Evolutionary conservation across 345 rosid genomes (phyloP).

Genomic region (Populus ilicifolia): DNA sequence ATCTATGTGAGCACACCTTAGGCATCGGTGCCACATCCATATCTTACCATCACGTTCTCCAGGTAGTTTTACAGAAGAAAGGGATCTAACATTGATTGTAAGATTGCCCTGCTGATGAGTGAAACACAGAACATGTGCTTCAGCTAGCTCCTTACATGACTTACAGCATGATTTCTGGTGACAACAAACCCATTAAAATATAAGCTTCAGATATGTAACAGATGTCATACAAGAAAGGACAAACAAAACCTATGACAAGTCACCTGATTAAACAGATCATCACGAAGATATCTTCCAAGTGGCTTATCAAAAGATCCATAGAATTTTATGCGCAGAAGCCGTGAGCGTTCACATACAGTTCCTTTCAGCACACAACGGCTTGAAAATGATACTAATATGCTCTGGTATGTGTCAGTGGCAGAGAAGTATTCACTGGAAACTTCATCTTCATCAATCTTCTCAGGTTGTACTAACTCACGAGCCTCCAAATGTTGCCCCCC

Average conservation of each 20-base stretch:
- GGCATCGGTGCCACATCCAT: conserved; percentile 99
- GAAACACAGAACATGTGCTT: conserved; percentile 83
- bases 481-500: conserved; percentile 33
- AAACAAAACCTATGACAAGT: conserved; percentile 2
- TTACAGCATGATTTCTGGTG: conserved; percentile 58
- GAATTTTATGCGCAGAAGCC: conserved; percentile 84
- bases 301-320: conserved; percentile 96
- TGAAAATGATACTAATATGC: conserved; percentile 86
- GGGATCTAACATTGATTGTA: conserved; percentile 75
- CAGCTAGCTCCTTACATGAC: conserved; percentile 74
- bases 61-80: conserved; percentile 60
- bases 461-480: conserved; percentile 38
- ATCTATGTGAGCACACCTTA: conserved; percentile 71
- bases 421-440: conserved; percentile 68
- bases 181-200: conserved; percentile 15
- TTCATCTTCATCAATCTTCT: conserved; percentile 47
- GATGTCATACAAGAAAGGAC: background rate
- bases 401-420: conserved; percentile 78
- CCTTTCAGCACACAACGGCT: conserved; percentile 77
- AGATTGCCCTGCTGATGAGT: conserved; percentile 99
- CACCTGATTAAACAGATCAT: conserved; percentile 88
- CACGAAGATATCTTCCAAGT: conserved; percentile 78
- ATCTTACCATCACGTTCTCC: conserved; percentile 94
- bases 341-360: conserved; percentile 88
- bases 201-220: background rate